Evolutionary conservation across 768 basidiomycete genomes (phyloP).

Genomic region (Lactarius quietus): DNA sequence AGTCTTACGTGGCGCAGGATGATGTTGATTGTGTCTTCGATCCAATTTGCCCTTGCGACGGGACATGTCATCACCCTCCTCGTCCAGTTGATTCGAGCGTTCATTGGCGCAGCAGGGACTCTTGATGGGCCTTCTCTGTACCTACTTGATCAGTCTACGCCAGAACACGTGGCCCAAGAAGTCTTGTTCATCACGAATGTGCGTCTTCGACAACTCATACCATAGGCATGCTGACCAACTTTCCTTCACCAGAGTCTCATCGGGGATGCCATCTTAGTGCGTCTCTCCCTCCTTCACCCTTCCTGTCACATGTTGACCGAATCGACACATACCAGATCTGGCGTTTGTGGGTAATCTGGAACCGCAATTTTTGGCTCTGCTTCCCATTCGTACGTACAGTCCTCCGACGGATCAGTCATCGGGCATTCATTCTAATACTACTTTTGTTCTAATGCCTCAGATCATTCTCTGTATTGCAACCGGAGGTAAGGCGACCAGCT

Average conservation of each 20-base stretch:
- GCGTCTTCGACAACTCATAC: background rate
- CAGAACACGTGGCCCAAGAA: conserved; percentile 11
- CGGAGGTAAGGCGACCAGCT: background rate
- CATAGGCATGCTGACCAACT: background rate
- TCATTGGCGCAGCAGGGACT: background rate
- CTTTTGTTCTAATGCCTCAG: background rate
- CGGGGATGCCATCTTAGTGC: conserved; percentile 19
- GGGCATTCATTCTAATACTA: background rate
- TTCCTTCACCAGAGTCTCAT: conserved; percentile 2
- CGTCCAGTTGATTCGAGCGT: conserved; percentile 12
- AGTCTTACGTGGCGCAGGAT: conserved; percentile 1
- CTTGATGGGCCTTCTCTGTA: background rate
- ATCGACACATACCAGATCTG: conserved; percentile 11
- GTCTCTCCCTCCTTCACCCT: background rate
- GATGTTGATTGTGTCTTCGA: conserved; percentile 9
- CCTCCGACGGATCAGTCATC: background rate
- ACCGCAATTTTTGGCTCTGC: conserved; percentile 8
- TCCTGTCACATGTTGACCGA: background rate
- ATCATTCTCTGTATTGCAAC: background rate
- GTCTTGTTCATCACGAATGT: conserved; percentile 19
- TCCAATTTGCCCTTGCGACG: conserved; percentile 15
- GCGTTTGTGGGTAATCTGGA: conserved; percentile 23
- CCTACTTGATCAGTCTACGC: background rate
- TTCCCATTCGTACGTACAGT: conserved; percentile 13
- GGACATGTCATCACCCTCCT: conserved; percentile 15